Base-by-base conservation (phyloP, 352 stramenopile genomes). In the Globisporangium abappressorium region DNA sequence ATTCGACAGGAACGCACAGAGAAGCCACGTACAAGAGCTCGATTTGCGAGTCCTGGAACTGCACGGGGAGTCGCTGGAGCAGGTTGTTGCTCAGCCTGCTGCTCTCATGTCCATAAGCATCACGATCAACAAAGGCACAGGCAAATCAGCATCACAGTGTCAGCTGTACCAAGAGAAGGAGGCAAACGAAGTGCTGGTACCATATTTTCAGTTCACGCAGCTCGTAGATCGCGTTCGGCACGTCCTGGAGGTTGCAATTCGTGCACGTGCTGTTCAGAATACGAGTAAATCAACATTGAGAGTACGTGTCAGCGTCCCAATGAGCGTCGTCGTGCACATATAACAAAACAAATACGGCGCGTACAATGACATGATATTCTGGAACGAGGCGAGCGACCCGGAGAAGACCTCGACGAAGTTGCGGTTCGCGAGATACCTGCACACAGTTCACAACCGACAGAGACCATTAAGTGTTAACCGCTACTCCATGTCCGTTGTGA, bases 181-280 rank as follows among this genome's bases (percentile, higher is more conserved):
- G 43, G 7, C 43, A 4, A 14, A 4, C 55, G 20, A 38, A 24
- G 26, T 18, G 7, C 28, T 20, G 14, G 28, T 55, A 85, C 77
- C 77, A 79, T 71, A 74, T 62, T 2, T 24, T 60, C 12, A 85
- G 63, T 20, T 65, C 28, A 14, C 38, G 47, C n/a, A 79, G 61
- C 33, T 74, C 71, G 53, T 73, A 81, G 43, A 85, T 75, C 46
- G 71, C 54, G 11, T 49, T 66, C 8, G 78, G 78, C 0, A 85
- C 63, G 54, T 73, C 59, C 22, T 65, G 55, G 22, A 85, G 65
- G 43, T 76, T 68, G 64, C 78, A 85, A n/a, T 77, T 78, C 20
- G 69, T 64, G 49, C 78, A 85, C 43, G 71, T 70, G 24, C 78
- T 85, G 20, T 20, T 18, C 6, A 38, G 7, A 51, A 51, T 20